phyloP scores from a whole-genome alignment of 768 basidiomycete genomes.

The Psilocybe subaeruginosa region DNA sequence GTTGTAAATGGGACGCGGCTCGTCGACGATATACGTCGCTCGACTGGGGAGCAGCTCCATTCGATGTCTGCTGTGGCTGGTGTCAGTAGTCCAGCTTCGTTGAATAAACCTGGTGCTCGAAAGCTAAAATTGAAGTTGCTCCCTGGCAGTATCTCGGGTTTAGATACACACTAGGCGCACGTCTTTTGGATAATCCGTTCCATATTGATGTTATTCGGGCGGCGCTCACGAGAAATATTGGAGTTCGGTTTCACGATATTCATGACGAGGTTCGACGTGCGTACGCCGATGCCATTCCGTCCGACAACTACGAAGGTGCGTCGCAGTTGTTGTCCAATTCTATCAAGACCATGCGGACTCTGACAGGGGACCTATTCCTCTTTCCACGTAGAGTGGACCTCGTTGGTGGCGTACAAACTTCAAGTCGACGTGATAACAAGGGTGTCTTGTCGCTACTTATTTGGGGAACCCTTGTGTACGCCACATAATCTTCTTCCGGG shows the following conservation, averaged over 20 bases:
- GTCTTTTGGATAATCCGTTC: constrained; percentile 28
- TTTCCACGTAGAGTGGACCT: constrained; percentile 16
- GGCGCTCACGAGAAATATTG: constrained; percentile 34
- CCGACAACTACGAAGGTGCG: constrained; percentile 5
- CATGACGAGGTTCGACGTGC: constrained; percentile 28
- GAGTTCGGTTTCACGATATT: constrained; percentile 23
- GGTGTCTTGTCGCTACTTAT: constrained; percentile 26
- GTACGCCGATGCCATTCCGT: constrained; percentile 17
- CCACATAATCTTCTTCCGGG: neutral
- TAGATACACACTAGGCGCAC: constrained; percentile 35
- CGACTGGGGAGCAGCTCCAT: constrained; percentile 47
- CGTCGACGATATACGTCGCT: constrained; percentile 47
- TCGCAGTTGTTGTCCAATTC: neutral
- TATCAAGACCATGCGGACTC: neutral
- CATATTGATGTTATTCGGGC: constrained; percentile 34
- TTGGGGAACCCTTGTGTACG: constrained; percentile 31
- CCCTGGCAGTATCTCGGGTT: constrained; percentile 29
- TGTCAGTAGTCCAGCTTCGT: constrained; percentile 25
- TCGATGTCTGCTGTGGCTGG: constrained; percentile 30
- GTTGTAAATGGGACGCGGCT: constrained; percentile 40
- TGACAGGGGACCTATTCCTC: neutral
- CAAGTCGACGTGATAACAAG: constrained; percentile 26
- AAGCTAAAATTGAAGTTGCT: neutral
- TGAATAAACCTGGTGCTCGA: neutral
- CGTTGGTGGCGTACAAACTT: constrained; percentile 15